Conservation (phyloP, 306 rosid genomes). For the Dalbergia oliveri region DNA sequence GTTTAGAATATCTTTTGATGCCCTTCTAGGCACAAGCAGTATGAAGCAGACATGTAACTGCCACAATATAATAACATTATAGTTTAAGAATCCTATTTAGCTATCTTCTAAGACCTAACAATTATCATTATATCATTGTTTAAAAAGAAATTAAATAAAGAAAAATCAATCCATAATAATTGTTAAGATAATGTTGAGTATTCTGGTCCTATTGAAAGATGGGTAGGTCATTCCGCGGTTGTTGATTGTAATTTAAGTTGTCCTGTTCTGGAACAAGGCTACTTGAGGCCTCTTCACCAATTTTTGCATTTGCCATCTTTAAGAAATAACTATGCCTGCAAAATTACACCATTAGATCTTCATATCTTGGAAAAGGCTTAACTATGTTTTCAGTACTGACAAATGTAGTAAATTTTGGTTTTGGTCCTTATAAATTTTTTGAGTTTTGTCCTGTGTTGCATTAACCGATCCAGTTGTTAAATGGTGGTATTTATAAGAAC, state of each 20-base stretch:
- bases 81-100: not conserved
- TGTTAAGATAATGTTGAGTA: conserved; percentile 16
- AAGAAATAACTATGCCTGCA: conserved; percentile 97
- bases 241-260: conserved; percentile 44
- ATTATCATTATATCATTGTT: not conserved
- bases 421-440: no score
- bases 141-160: conserved; percentile 7
- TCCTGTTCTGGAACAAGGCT: conserved; percentile 60
- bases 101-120: conserved; percentile 29
- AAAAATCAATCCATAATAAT: conserved; percentile 26
- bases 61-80: conserved; percentile 16
- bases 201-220: conserved; percentile 60
- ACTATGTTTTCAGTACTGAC: no score
- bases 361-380: not conserved
- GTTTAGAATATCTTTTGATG: conserved; percentile 1
- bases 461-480: no score
- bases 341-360: conserved; percentile 42
- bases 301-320: conserved; percentile 66
- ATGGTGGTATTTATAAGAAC: no score
- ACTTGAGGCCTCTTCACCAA: conserved; percentile 64
- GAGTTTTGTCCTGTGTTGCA: no score
- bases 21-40: conserved; percentile 8
- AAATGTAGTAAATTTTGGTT: no score
- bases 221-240: conserved; percentile 70
- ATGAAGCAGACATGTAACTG: not conserved